These are phyloP conservation scores for Gracilaria vermiculophylla DNA, from an alignment of 23 red algal species.

Conservation along the genomic window DNA sequence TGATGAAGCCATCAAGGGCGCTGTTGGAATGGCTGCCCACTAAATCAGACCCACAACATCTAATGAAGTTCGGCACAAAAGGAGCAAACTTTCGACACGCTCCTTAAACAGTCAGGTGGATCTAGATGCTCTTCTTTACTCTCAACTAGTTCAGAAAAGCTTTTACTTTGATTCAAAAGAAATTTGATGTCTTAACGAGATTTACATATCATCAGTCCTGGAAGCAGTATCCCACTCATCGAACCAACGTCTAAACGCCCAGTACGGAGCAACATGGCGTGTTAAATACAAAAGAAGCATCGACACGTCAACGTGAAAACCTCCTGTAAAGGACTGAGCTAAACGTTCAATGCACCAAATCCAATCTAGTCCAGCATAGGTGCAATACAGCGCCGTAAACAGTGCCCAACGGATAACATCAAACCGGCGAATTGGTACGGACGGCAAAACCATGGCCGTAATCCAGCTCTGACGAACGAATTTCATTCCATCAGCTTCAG, in stretches of 20 bases:
- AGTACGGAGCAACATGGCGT: conserved; percentile 22
- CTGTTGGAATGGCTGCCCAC: conserved; percentile 91
- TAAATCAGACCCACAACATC: not conserved
- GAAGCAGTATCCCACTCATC: conserved; percentile 12
- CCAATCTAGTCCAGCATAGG: conserved; percentile 9
- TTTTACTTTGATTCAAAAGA: too few relatives aligned
- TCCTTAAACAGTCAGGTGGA: too few relatives aligned
- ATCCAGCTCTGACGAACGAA: conserved; percentile 9
- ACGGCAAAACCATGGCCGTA: conserved; percentile 32
- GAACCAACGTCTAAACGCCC: conserved; percentile 15
- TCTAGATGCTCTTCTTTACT: not conserved
- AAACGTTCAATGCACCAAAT: not conserved
- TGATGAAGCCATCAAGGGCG: conserved; percentile 98
- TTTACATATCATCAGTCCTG: not conserved
- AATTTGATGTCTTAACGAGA: too few relatives aligned
- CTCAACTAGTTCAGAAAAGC: too few relatives aligned
- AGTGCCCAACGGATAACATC: not conserved
- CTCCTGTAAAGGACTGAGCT: not conserved
- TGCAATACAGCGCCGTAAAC: not conserved
- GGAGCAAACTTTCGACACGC: not conserved
- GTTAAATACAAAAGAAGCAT: not conserved
- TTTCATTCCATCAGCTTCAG: conserved; percentile 53
- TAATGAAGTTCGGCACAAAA: not conserved
- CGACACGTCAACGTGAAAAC: not conserved
- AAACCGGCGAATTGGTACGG: not conserved